These are phyloP conservation scores for Aspergillus thermomutatus DNA, from an alignment of 2,329 filamentous ascomycete species.

Conservation along the genomic window DNA sequence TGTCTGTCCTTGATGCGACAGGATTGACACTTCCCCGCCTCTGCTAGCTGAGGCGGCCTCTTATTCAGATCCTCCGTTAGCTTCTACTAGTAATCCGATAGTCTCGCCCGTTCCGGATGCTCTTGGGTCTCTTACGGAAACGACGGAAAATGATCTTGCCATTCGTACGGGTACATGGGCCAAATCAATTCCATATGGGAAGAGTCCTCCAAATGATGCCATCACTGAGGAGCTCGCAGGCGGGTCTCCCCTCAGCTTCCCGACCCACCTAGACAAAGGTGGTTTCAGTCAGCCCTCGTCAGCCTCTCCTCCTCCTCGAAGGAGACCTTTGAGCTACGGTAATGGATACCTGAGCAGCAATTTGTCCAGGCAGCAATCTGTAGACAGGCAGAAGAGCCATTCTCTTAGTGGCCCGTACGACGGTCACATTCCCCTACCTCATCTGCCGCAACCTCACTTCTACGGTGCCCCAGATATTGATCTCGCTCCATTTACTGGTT, in stretches of 20 bases:
- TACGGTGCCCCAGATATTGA: constrained; percentile 73
- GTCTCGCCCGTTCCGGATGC: constrained; percentile 39
- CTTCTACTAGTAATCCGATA: constrained; percentile 22
- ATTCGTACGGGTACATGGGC: constrained; percentile 44
- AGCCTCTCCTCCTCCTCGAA: constrained; percentile 40
- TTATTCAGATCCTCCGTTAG: constrained; percentile 25
- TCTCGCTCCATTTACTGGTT: constrained; percentile 40
- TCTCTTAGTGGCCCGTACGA: constrained; percentile 36
- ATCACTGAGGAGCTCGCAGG: constrained; percentile 33
- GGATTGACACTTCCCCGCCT: constrained; percentile 25
- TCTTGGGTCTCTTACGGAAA: constrained; percentile 30
- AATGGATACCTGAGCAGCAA: constrained; percentile 36
- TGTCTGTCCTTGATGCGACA: constrained; percentile 10
- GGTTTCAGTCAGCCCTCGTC: constrained; percentile 43
- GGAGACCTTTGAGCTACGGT: constrained; percentile 43
- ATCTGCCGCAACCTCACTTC: constrained; percentile 73
- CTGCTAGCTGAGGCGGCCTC: constrained; percentile 28
- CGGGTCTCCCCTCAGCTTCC: constrained; percentile 40
- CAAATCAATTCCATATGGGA: constrained; percentile 43
- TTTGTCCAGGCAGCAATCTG: constrained; percentile 35
- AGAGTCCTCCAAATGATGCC: constrained; percentile 41
- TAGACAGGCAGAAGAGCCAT: constrained; percentile 37
- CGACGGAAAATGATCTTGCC: constrained; percentile 32
- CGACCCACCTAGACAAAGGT: constrained; percentile 35
- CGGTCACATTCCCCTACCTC: constrained; percentile 57